These are phyloP conservation scores for Voacanga thouarsii DNA, from an alignment of 257 asterid species.

Conservation along the genomic window DNA sequence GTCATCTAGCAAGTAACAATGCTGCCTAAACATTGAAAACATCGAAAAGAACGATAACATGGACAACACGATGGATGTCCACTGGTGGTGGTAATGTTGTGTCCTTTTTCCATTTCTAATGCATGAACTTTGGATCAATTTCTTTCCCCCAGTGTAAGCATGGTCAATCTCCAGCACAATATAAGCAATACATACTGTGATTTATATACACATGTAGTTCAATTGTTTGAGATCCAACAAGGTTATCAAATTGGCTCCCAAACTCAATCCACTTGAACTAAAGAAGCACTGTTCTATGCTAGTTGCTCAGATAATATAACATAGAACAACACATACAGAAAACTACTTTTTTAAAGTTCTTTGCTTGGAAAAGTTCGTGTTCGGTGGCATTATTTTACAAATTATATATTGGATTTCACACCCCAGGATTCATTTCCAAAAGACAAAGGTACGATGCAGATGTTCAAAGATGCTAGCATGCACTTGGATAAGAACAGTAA, in stretches of 20 bases:
- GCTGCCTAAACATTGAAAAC: no score
- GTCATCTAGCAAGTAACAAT: no score
- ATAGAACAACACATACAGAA: not conserved
- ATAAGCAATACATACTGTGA: no score
- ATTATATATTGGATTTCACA: not conserved
- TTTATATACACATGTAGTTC: no score
- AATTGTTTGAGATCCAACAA: no score
- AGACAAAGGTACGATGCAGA: not conserved
- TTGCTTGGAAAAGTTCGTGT: not conserved
- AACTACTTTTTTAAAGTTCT: not conserved
- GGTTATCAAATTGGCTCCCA: not conserved
- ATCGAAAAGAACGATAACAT: no score
- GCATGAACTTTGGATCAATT: no score
- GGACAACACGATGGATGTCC: no score
- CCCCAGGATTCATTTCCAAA: not conserved
- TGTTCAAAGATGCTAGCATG: not conserved
- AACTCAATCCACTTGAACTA: not conserved
- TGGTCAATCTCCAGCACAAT: not conserved
- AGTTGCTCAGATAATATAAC: not conserved
- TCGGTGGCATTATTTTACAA: not conserved
- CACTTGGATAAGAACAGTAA: not conserved
- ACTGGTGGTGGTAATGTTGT: not conserved
- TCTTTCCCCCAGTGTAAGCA: not conserved
- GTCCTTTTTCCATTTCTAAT: not conserved
- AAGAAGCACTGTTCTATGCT: not conserved